These are phyloP conservation scores for Teunomyces kruisii DNA, from an alignment of 805 yeast genomes.

Conservation along the genomic window DNA sequence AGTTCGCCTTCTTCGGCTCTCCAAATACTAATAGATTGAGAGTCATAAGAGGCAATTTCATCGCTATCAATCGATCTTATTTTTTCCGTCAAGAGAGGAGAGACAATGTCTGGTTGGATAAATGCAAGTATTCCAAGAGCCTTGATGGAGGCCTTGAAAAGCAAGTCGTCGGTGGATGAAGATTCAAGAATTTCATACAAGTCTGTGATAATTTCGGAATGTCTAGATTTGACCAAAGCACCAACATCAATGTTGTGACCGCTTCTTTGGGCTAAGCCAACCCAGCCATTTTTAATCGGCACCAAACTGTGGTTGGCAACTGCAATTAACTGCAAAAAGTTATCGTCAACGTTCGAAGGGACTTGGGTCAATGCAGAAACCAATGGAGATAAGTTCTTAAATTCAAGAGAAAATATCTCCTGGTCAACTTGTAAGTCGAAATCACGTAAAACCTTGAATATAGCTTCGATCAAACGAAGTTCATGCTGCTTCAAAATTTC, in stretches of 20 bases:
- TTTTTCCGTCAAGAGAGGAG: slow-evolving; percentile 48
- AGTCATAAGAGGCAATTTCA: slow-evolving; percentile 41
- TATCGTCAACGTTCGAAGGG: slow-evolving; percentile 13
- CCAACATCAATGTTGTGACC: slow-evolving; percentile 59
- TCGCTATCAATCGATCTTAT: slow-evolving; percentile 39
- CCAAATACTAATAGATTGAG: slow-evolving; percentile 62
- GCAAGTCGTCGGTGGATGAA: slow-evolving; percentile 37
- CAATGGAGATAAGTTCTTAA: slow-evolving; percentile 23
- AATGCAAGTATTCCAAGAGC: slow-evolving; percentile 48
- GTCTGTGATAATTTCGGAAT: slow-evolving; percentile 21
- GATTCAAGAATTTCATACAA: slow-evolving; percentile 15
- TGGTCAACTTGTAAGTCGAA: slow-evolving; percentile 10
- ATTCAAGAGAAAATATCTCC: slow-evolving; percentile 14
- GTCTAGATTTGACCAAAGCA: slow-evolving; percentile 37
- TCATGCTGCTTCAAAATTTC: slow-evolving; percentile 38
- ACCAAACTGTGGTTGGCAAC: slow-evolving; percentile 28
- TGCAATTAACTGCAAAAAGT: slow-evolving; percentile 24
- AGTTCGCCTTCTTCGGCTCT: slow-evolving; percentile 65
- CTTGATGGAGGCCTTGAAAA: slow-evolving; percentile 48
- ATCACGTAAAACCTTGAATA: slow-evolving; percentile 26
- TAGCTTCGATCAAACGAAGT: slow-evolving; percentile 41
- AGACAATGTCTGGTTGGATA: slow-evolving; percentile 55
- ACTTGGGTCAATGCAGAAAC: slow-evolving; percentile 25
- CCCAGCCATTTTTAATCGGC: slow-evolving; percentile 64
- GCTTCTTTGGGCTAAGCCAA: slow-evolving; percentile 63